Percentiles rank a stretch among this genome's conserved stretches.
Evolutionary conservation across 805 yeast genomes (phyloP).

Genomic region (Monosporozyma servazzii): DNA sequence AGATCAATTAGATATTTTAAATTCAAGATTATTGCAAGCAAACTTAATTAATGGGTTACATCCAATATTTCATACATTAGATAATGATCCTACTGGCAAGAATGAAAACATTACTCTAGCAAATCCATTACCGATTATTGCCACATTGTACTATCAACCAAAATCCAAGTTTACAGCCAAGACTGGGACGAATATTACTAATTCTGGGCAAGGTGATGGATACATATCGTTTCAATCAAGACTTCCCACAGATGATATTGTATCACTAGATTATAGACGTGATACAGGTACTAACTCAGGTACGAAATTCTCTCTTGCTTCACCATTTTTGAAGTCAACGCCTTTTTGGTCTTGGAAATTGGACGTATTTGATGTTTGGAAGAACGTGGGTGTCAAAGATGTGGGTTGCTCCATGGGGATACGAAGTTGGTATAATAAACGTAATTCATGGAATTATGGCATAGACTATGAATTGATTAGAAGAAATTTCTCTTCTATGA

Average conservation of each 20-base stretch:
- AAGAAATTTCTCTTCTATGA: slow-evolving; percentile 28
- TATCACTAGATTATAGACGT: slow-evolving; percentile 46
- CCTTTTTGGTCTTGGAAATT: slow-evolving; percentile 47
- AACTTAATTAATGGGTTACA: slow-evolving; percentile 6
- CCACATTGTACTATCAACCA: slow-evolving; percentile 8
- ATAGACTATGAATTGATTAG: slow-evolving; percentile 22
- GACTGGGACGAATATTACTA: slow-evolving; percentile 93
- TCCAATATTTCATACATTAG: slow-evolving; percentile 4
- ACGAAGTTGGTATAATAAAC: slow-evolving; percentile 6
- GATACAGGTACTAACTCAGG: slow-evolving; percentile 50
- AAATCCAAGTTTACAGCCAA: slow-evolving; percentile 54
- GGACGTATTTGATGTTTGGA: slow-evolving; percentile 31
- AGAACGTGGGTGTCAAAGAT: slow-evolving; percentile 8
- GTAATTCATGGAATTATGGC: slow-evolving; percentile 6
- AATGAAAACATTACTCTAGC: not conserved
- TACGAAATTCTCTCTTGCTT: slow-evolving; percentile 1
- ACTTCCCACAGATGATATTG: slow-evolving; percentile 55
- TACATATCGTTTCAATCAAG: slow-evolving; percentile 66
- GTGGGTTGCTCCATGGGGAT: slow-evolving; percentile 3
- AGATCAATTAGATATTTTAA: slow-evolving; percentile 20
- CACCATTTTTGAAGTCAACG: slow-evolving; percentile 38
- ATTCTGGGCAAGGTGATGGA: slow-evolving; percentile 84
- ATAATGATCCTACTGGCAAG: not conserved
- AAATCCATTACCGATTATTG: slow-evolving; percentile 1
- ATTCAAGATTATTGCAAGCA: slow-evolving; percentile 19